Conservation (phyloP, 257 asterid species). For the Plantago ovata region DNA sequence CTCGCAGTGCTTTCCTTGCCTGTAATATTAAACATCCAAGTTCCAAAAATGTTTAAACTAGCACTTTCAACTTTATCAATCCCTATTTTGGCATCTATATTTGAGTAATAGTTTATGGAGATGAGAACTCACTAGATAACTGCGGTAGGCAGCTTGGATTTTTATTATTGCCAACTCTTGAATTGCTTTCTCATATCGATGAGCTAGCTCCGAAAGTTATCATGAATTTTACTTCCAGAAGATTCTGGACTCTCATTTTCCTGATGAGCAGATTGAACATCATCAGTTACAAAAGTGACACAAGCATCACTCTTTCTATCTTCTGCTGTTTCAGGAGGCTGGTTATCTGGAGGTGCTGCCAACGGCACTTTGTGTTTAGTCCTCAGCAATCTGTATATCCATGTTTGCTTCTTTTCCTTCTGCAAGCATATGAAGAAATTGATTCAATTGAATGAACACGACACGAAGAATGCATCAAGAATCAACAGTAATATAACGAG, state of each 20-base stretch:
- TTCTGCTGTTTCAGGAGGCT: constrained; percentile 23
- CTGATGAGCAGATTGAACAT: constrained; percentile 17
- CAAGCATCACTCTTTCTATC: constrained; percentile 22
- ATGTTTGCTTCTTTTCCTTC: constrained; percentile 56
- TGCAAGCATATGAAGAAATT: not conserved
- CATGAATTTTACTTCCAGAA: constrained; percentile 14
- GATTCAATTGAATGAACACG: not conserved
- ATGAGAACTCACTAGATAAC: constrained; percentile 63
- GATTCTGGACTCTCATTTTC: constrained; percentile 23
- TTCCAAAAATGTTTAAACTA: not conserved
- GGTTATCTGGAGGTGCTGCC: constrained; percentile 36
- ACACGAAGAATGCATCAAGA: not conserved
- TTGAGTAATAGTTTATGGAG: not conserved
- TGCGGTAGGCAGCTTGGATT: constrained; percentile 79
- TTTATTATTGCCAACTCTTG: constrained; percentile 48
- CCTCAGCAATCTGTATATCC: constrained; percentile 52
- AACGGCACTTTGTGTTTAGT: constrained; percentile 35
- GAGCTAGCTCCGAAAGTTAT: constrained; percentile 7
- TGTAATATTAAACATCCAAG: constrained; percentile 20
- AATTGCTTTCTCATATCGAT: constrained; percentile 20
- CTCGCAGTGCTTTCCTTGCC: constrained; percentile 88
- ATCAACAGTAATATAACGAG: not conserved
- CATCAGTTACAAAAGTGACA: constrained; percentile 19
- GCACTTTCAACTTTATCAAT: too few relatives aligned
- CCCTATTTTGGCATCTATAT: too few relatives aligned